Percentiles rank a stretch among this genome's conserved stretches.
Evolutionary conservation across 73 alveolate genomes (phyloP).

Genomic region (Effrenium voratum): DNA sequence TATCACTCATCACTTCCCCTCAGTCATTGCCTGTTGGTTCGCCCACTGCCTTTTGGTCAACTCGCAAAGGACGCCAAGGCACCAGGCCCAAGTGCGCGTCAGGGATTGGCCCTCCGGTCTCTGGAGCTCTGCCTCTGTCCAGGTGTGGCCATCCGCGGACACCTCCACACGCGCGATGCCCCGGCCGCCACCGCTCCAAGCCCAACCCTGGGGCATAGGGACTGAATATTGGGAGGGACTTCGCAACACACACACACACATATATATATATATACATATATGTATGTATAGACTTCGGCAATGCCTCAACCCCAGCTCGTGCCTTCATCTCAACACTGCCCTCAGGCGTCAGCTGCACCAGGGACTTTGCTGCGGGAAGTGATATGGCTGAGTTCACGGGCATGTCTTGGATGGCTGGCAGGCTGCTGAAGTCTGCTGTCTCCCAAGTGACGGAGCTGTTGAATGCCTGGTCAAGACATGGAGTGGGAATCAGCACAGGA

Average conservation of each 20-base stretch:
- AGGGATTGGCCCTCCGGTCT: conserved; percentile 57
- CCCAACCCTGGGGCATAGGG: conserved; percentile 45
- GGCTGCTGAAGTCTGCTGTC: conserved; percentile 51
- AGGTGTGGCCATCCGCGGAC: conserved; percentile 87
- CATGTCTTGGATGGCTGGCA: conserved; percentile 90
- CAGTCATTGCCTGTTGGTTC: background rate
- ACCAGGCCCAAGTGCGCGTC: conserved; percentile 78
- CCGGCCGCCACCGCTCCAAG: conserved; percentile 94
- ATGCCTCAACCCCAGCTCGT: too few relatives aligned
- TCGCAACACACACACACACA: too few relatives aligned
- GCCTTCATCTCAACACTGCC: conserved; percentile 65
- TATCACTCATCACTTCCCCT: background rate
- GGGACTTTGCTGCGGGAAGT: conserved; percentile 22
- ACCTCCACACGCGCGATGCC: conserved; percentile 89
- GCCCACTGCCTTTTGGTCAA: background rate
- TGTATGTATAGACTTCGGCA: too few relatives aligned
- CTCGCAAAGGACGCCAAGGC: background rate
- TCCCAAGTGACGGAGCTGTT: conserved; percentile 64
- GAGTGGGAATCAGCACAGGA: too few relatives aligned
- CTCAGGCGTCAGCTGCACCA: conserved; percentile 43
- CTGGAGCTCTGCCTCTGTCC: conserved; percentile 67
- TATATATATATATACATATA: too few relatives aligned
- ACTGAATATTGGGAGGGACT: too few relatives aligned
- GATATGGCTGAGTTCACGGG: conserved; percentile 85
- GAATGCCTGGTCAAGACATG: conserved; percentile 66